Conservation (phyloP, 768 basidiomycete species). For the Boletus coccyginus region DNA sequence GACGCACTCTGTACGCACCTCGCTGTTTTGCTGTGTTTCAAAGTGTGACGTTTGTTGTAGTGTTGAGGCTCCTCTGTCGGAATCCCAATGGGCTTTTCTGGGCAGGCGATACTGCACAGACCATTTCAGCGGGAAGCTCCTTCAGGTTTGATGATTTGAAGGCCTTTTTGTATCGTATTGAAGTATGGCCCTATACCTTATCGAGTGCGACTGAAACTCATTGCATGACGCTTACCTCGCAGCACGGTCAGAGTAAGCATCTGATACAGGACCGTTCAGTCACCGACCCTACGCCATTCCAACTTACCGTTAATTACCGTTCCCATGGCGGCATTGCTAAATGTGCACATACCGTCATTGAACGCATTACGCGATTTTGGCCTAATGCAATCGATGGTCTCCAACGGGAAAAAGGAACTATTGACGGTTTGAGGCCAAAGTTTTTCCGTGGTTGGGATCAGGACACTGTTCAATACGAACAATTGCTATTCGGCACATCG, state of each 20-base stretch:
- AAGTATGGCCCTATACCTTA: slow-evolving; percentile 40
- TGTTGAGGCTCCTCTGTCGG: too few relatives aligned
- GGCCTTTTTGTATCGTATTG: slow-evolving; percentile 59
- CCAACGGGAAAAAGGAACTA: slow-evolving; percentile 51
- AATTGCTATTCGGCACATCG: slow-evolving; percentile 35
- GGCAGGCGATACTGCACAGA: too few relatives aligned
- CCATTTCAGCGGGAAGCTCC: too few relatives aligned
- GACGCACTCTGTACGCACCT: slow-evolving; percentile 51
- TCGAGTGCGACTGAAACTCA: not conserved
- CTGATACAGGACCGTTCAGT: slow-evolving; percentile 15
- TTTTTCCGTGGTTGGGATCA: slow-evolving; percentile 52
- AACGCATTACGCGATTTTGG: slow-evolving; percentile 62
- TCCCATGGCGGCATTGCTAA: slow-evolving; percentile 72
- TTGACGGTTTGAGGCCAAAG: slow-evolving; percentile 53
- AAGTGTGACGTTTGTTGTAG: slow-evolving; percentile 26
- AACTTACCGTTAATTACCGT: slow-evolving; percentile 63
- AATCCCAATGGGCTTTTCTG: too few relatives aligned
- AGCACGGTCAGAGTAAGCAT: slow-evolving; percentile 21
- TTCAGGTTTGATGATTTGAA: slow-evolving; percentile 36
- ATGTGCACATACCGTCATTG: slow-evolving; percentile 30
- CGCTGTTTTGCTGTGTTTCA: not conserved
- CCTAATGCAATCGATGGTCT: slow-evolving; percentile 61
- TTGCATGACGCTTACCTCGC: not conserved
- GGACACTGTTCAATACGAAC: slow-evolving; percentile 44
- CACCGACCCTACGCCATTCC: slow-evolving; percentile 42